Conservation (phyloP, 108 stramenopile genomes). For the Pseudonitzschia pungens region DNA sequence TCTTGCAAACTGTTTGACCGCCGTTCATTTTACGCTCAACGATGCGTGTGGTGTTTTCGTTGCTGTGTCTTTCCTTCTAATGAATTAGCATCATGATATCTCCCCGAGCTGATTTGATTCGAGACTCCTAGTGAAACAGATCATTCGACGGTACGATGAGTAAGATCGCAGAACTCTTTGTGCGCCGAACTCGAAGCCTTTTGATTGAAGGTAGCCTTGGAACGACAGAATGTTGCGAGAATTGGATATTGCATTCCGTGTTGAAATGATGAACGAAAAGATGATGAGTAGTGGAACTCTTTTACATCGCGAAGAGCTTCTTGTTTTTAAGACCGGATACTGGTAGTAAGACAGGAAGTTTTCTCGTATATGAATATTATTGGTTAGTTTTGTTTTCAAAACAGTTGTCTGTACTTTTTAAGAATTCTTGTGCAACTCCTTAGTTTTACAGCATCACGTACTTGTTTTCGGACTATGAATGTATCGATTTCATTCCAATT, state of each 20-base stretch:
- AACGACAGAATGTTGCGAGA: neutral
- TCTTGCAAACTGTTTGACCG: conserved; percentile 17
- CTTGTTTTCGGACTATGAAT: neutral
- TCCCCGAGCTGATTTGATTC: neutral
- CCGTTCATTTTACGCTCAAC: conserved; percentile 1
- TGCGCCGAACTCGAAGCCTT: neutral
- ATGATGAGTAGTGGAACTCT: neutral
- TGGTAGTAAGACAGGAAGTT: neutral
- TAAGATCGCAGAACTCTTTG: too few species aligned
- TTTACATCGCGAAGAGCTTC: neutral
- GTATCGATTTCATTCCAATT: neutral
- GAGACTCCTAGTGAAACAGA: neutral
- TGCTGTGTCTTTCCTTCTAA: neutral
- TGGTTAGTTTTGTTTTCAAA: neutral
- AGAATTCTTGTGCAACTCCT: neutral
- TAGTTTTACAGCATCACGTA: too few species aligned
- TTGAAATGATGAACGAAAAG: neutral
- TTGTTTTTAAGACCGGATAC: conserved; percentile 2
- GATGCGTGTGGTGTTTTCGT: neutral
- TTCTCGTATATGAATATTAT: neutral
- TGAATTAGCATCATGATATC: neutral
- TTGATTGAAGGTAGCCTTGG: neutral
- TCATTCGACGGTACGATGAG: neutral
- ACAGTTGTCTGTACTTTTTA: neutral
- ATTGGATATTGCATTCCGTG: neutral